Evolutionary conservation across 768 basidiomycete species (phyloP).

Genomic region (Tricholoma bakamatsutake): DNA sequence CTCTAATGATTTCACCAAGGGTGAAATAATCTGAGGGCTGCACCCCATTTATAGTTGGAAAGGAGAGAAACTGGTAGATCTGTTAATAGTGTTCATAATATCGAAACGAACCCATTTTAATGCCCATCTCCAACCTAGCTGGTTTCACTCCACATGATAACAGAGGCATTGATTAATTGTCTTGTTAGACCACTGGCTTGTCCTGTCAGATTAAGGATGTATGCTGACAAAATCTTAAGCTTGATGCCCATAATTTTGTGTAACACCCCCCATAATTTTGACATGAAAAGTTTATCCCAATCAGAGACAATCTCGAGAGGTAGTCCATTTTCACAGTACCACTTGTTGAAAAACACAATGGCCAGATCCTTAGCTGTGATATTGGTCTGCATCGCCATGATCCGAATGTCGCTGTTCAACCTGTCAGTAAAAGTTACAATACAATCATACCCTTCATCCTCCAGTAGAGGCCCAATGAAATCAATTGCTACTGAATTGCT

Average conservation of each 20-base stretch:
- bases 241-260: background rate
- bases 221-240: constrained; percentile 27
- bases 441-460: constrained; percentile 17
- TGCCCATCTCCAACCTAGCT: background rate
- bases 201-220: constrained; percentile 33
- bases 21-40: background rate
- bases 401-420: too few species aligned
- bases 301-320: too few species aligned
- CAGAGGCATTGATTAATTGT: too few species aligned
- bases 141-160: background rate
- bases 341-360: constrained; percentile 1
- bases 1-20: background rate
- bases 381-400: background rate
- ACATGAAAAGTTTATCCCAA: too few species aligned
- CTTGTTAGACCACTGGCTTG: constrained; percentile 3
- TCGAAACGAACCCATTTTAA: background rate
- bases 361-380: constrained; percentile 1
- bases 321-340: too few species aligned
- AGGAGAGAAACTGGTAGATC: background rate
- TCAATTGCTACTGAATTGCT: constrained; percentile 15
- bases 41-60: background rate
- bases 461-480: too few species aligned
- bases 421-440: constrained; percentile 11
- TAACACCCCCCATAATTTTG: constrained; percentile 24
- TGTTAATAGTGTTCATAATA: background rate